Evolutionary conservation across 176 grass and related monocot species (phyloP).

Genomic region (Aegilops sharonensis): DNA sequence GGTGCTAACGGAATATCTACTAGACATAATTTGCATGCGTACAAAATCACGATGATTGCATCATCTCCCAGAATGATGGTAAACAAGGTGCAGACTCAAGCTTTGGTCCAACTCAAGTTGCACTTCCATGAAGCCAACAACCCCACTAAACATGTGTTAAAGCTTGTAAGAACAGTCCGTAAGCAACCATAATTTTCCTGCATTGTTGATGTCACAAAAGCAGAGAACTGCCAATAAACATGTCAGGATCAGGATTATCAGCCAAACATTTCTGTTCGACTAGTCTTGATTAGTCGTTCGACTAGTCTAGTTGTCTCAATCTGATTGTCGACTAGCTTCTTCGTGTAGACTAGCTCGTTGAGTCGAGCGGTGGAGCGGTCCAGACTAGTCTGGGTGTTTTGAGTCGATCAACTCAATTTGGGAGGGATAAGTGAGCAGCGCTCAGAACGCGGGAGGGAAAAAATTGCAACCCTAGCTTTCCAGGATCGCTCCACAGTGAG

Average conservation of each 20-base stretch:
- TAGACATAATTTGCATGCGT: neutral
- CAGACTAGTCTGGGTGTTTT: no score
- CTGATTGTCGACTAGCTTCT: no score
- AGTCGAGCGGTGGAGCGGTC: no score
- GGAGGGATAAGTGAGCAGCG: no score
- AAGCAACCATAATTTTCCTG: neutral
- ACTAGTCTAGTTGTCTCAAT: no score
- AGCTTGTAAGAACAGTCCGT: neutral
- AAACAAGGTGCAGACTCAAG: neutral
- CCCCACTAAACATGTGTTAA: neutral
- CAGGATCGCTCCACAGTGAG: no score
- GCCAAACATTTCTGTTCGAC: neutral
- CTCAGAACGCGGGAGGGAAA: no score
- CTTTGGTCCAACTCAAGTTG: conserved; percentile 6
- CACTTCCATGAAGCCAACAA: neutral
- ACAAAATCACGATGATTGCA: neutral
- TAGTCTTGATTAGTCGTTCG: neutral
- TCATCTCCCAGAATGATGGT: neutral
- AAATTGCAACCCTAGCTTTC: no score
- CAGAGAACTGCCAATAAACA: conserved; percentile 2
- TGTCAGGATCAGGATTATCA: neutral
- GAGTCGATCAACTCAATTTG: no score
- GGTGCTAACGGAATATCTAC: neutral
- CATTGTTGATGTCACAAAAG: neutral
- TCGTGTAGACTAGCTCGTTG: no score